Evolutionary conservation across 176 grass and related monocot genomes (phyloP).

Genomic region (Aegilops bicornis): DNA sequence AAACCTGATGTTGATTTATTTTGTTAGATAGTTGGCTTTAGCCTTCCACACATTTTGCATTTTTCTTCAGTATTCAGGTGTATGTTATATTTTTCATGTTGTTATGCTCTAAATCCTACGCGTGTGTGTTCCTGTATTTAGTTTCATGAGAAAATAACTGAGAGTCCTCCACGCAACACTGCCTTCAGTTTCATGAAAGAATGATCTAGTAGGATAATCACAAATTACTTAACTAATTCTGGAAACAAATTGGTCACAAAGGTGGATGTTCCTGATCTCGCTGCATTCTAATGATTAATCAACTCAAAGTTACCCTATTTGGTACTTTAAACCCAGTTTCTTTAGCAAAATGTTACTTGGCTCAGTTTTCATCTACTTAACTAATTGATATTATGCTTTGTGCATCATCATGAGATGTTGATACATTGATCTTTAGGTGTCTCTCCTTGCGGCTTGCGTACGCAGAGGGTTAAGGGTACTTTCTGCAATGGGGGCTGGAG

Average conservation of each 20-base stretch:
- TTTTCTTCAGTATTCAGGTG: neutral
- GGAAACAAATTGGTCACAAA: conserved; percentile 1
- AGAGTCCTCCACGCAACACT: neutral
- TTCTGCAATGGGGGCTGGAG: conserved; percentile 96
- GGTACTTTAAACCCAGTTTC: neutral
- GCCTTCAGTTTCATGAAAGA: neutral
- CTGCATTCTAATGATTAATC: neutral
- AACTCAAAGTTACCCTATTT: neutral
- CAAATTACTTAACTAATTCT: neutral
- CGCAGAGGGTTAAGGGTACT: conserved; percentile 75
- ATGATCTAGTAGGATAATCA: neutral
- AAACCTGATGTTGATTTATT: neutral
- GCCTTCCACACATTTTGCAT: neutral
- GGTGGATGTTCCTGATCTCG: neutral
- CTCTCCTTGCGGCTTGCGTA: conserved; percentile 82
- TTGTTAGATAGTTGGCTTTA: neutral
- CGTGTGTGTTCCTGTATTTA: neutral
- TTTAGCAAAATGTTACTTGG: neutral
- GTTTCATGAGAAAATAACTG: neutral
- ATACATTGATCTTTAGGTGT: conserved; percentile 50
- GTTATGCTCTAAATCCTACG: neutral
- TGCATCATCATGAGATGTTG: neutral
- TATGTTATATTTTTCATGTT: neutral
- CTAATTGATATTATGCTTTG: neutral
- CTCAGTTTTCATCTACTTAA: neutral